Evolutionary conservation across 1,284 basidiomycete genomes (phyloP).

Genomic region (Tilletia caries): DNA sequence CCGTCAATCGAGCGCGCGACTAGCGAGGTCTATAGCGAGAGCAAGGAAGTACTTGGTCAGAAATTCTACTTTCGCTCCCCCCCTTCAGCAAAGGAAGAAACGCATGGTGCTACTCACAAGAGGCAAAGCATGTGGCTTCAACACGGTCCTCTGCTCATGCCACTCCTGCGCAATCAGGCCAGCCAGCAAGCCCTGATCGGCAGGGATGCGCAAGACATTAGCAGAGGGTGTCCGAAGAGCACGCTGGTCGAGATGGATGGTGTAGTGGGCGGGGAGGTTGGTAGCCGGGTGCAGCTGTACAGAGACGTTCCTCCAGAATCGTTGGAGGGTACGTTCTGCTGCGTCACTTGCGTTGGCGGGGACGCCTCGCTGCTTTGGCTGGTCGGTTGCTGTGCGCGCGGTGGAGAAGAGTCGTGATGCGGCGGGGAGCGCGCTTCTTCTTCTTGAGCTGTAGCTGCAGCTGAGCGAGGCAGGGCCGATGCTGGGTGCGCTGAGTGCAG

Average conservation of each 20-base stretch:
- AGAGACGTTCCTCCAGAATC: constrained; percentile 14
- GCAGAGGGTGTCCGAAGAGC: constrained; percentile 83
- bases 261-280: constrained; percentile 57
- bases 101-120: constrained; percentile 63
- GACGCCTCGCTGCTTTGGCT: no score
- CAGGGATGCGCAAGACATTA: constrained; percentile 69
- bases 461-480: no score
- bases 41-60: not conserved
- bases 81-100: constrained; percentile 18
- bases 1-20: constrained; percentile 83
- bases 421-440: no score
- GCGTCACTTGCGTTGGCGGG: constrained; percentile 2
- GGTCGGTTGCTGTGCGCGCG: no score
- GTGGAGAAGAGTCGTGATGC: no score
- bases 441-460: no score
- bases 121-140: constrained; percentile 87
- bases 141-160: constrained; percentile 80
- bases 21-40: constrained; percentile 71
- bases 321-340: not conserved
- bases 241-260: constrained; percentile 75
- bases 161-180: constrained; percentile 88
- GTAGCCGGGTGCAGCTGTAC: not conserved
- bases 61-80: no score
- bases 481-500: no score
- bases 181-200: constrained; percentile 69